Percentiles rank a stretch among this genome's conserved stretches.
These are phyloP conservation scores for Talaromyces wortmannii DNA, from an alignment of 495 filamentous ascomycete genomes.

Conservation along the genomic window DNA sequence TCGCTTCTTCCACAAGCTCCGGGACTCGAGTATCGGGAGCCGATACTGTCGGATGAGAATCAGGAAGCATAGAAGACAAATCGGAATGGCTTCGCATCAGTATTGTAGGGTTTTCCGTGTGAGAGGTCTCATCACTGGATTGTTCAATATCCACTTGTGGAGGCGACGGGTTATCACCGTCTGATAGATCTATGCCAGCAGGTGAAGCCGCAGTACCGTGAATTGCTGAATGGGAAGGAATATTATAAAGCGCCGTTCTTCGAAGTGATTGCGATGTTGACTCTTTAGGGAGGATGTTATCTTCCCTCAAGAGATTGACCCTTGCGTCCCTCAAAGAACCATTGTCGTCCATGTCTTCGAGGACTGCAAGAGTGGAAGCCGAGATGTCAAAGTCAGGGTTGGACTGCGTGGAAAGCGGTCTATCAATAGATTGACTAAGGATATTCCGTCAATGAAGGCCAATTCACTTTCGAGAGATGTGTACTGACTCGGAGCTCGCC, in stretches of 20 bases:
- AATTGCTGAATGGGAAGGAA: constrained; percentile 2
- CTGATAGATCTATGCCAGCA: constrained; percentile 1
- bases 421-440: not conserved
- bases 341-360: constrained; percentile 21
- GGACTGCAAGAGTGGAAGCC: constrained; percentile 20
- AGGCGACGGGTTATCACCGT: not conserved
- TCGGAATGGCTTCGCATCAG: constrained; percentile 2
- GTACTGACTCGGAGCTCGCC: constrained; percentile 25
- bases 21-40: not conserved
- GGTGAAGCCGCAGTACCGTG: constrained; percentile 1
- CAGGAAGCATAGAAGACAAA: not conserved
- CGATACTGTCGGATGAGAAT: not conserved
- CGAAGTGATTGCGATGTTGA: constrained; percentile 3
- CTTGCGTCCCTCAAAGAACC: not conserved
- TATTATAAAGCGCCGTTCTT: constrained; percentile 11
- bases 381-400: constrained; percentile 21
- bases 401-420: not conserved
- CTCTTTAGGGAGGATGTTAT: not conserved
- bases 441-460: constrained; percentile 3
- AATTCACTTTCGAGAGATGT: constrained; percentile 9
- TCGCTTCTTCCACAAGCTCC: not conserved
- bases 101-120: not conserved
- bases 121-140: not conserved
- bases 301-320: not conserved
- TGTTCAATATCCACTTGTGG: not conserved